Evolutionary conservation across 768 basidiomycete genomes (phyloP), one percentile per base, ranked within the genome.

Genomic region (Mycena maculata): DNA sequence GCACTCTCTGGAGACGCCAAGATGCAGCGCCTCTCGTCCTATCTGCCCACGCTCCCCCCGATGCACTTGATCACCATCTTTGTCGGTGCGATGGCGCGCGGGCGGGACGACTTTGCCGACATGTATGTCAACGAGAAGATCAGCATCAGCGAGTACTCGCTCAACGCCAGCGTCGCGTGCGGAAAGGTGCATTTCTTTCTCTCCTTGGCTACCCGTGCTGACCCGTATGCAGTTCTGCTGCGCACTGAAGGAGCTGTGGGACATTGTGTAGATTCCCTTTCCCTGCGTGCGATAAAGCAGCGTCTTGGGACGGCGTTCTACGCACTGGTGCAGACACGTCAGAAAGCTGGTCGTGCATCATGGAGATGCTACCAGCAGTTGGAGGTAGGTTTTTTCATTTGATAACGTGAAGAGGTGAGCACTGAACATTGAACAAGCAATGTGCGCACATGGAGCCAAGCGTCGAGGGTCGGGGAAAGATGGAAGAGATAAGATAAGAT

Each of bases 21-120:
- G 12, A 92, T 90, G 2, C 84, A 92, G 67, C 86, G 92, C 47
- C 81, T 99, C 49, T 95, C 94, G 1, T 83, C 87, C 63, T 98
- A 94, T 82, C 83, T 99, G 48, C 91, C 91, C 0, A 93, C 90
- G 0, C 80, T 99, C 8, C 96, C 96, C 0, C 86, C 91, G 60
- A 93, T 93, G 6, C 95, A 98, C 73, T 91, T 92, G 39, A 82
- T 99, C 59, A 96, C 95, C 20, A 93, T 99, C 60, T 98, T 98
- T 72, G 96, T 99, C 61, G 97, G 97, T 52, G 98, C 97, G 23
- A 99, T 99, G 97, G 97, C 97, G 8, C 86, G 97, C 63, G 97
- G 97, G 13, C 90, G 87, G 55, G 98, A 99, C 72, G 94, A 97
- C 81, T 99, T 99, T 82, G 98, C 98, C 16, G 98, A 99, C 79